Evolutionary conservation across 2,329 filamentous ascomycete species (phyloP), one percentile per base, ranked within the genome.

Genomic region (Beauveria asiatica): DNA sequence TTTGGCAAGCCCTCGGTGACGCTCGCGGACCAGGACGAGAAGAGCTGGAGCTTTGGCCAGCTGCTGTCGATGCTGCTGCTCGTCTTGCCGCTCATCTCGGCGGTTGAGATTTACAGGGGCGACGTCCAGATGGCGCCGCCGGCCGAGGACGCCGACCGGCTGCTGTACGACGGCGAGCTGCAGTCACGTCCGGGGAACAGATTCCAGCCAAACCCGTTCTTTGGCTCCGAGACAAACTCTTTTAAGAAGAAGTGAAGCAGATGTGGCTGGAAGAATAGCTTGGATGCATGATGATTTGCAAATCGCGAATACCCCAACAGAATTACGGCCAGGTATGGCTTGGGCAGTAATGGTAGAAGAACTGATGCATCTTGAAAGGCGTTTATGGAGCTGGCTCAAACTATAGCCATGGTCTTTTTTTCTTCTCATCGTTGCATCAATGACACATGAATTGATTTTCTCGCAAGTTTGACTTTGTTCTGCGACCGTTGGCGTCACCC

Each of bases 31-130:
- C 61, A 71, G 0, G 78, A 76, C 23, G 84, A 87, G 72, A 80
- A 74, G 62, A 72, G 74, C 11, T 87, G 83, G 83, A 82, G 79
- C 64, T 88, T 86, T 65, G 85, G 84, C 0, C 83, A 86, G 70
- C 70, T 87, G 60, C 72, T 88, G 30, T 81, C 82, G 1, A 70
- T 86, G 64, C 70, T 87, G 64, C 73, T 87, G 66, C 73, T 87
- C 27, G 68, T 82, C n/a, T 70, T 87, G 65, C 83, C 84, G 1
- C 66, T 87, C 17, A 76, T 88, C 3, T 83, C 80, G 2, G 77
- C 79, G 2, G 68, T 87, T 30, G 85, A 87, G 68, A 84, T 87
- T 57, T 71, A 80, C 51, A 70, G 82, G 63, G 81, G 82, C 63
- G 76, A 78, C 67, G 72, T 75, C 44, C 70, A 72, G 42, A 73